Conservation (phyloP, 2,329 filamentous ascomycete genomes). For the Apiospora pterosperma region DNA sequence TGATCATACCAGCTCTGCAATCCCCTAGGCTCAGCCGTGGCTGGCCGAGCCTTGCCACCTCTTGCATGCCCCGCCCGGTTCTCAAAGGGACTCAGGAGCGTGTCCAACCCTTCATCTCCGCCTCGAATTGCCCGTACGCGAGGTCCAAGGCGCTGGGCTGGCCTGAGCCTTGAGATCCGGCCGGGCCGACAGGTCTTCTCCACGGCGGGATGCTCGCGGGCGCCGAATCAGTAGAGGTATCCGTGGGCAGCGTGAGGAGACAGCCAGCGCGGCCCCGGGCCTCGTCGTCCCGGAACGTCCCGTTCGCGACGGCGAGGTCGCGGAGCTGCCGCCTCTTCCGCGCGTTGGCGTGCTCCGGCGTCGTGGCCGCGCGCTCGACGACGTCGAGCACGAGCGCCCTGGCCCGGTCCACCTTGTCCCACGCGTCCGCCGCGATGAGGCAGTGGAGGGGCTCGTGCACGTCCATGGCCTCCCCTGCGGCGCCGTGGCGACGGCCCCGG, state of each 20-base stretch:
- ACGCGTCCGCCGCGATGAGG: slow-evolving; percentile 77
- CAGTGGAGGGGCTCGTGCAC: slow-evolving; percentile 78
- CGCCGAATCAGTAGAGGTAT: neutral
- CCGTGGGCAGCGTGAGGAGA: neutral
- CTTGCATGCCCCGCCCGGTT: no score
- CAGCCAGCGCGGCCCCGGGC: neutral
- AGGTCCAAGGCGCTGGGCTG: neutral
- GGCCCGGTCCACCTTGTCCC: slow-evolving; percentile 72
- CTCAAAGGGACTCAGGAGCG: neutral
- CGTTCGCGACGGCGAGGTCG: slow-evolving; percentile 75
- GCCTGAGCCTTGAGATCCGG: neutral
- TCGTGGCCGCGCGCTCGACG: slow-evolving; percentile 74
- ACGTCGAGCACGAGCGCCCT: slow-evolving; percentile 75
- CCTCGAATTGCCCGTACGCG: neutral
- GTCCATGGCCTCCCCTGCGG: slow-evolving; percentile 34
- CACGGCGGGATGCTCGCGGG: neutral
- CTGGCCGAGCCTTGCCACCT: no score
- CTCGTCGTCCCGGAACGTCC: slow-evolving; percentile 77
- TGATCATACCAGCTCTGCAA: no score
- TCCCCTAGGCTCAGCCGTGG: no score
- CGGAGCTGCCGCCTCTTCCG: slow-evolving; percentile 77
- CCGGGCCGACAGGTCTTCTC: neutral
- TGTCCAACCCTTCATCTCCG: neutral
- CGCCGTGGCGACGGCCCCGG: slow-evolving; percentile 39
- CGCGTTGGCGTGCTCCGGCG: slow-evolving; percentile 75